A percentile compares a stretch with the other conserved stretches of the same genome.
Conservation (phyloP, 768 basidiomycete species). For the Trametes cubensis region DNA sequence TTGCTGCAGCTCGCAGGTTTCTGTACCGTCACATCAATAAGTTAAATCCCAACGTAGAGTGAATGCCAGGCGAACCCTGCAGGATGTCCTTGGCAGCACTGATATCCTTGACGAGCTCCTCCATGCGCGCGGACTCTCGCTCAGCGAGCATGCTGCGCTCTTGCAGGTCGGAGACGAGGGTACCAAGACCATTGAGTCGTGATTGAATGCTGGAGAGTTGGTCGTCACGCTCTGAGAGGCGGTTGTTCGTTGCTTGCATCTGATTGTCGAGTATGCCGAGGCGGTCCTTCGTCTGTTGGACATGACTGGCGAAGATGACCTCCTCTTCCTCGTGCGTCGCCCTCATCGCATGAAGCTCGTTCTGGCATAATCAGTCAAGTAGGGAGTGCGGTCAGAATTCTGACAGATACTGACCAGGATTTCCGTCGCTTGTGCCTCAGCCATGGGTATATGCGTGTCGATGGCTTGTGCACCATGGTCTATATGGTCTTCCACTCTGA, state of each 20-base stretch:
- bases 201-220: conserved; percentile 40
- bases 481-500: not conserved
- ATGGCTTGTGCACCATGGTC: not conserved
- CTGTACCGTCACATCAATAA: conserved; percentile 8
- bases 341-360: conserved; percentile 44
- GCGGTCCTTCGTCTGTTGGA: conserved; percentile 44
- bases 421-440: conserved; percentile 9
- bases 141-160: conserved; percentile 14
- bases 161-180: conserved; percentile 17
- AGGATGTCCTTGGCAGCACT: conserved; percentile 15
- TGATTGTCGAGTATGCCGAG: conserved; percentile 45
- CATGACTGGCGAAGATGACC: conserved; percentile 41
- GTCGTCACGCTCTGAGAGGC: conserved; percentile 31
- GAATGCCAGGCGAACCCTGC: conserved; percentile 9
- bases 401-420: conserved; percentile 18
- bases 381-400: not conserved
- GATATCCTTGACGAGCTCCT: conserved; percentile 16
- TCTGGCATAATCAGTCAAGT: not conserved
- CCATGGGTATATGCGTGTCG: not conserved
- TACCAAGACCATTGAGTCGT: conserved; percentile 21
- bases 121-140: conserved; percentile 6
- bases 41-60: not conserved
- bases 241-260: conserved; percentile 41
- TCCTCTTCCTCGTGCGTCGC: conserved; percentile 40
- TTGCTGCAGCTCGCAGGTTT: conserved; percentile 27